Conservation (phyloP, 73 alveolate genomes). For the Tetrahymena elliotti region DNA sequence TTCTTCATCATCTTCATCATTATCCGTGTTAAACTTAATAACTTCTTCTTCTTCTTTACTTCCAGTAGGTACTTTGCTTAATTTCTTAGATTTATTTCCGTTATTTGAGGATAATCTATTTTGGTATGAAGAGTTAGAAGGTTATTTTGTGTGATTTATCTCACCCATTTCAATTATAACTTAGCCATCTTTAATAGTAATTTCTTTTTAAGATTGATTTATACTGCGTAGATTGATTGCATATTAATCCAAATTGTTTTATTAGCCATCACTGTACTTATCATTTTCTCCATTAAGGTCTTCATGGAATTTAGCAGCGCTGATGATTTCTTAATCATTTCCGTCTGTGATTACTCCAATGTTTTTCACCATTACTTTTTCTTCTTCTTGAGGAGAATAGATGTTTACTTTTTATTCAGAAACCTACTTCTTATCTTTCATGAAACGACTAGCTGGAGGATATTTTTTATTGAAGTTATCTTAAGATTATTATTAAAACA, state of each 20-base stretch:
- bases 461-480: background rate
- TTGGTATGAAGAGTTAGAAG: background rate
- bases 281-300: background rate
- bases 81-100: background rate
- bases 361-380: background rate
- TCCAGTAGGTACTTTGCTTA: background rate
- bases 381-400: background rate
- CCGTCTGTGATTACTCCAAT: background rate
- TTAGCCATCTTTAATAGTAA: background rate
- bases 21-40: background rate
- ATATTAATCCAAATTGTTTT: no score
- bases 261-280: background rate
- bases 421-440: background rate
- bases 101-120: background rate
- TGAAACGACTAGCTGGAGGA: background rate
- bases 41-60: background rate
- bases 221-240: background rate
- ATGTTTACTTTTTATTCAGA: background rate
- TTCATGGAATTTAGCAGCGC: background rate
- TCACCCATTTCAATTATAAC: background rate
- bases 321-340: background rate
- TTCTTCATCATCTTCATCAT: background rate
- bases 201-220: background rate
- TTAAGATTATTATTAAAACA: background rate
- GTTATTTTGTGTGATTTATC: background rate